These are phyloP conservation scores for Fusarium mundagurra DNA, from an alignment of 2,329 filamentous ascomycete genomes.

Conservation along the genomic window DNA sequence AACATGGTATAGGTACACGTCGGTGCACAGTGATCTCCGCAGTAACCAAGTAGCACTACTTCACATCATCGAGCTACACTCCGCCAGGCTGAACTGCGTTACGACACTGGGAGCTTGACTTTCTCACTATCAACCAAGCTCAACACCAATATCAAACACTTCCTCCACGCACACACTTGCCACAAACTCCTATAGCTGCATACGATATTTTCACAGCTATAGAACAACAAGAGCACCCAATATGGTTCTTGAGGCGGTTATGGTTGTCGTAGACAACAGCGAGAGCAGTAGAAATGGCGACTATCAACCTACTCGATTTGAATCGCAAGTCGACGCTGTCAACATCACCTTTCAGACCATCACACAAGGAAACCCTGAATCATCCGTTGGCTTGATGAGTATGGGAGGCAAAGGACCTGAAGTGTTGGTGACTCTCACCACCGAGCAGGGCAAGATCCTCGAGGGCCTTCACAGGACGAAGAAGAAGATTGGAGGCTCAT, in stretches of 20 bases:
- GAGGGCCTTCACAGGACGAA: slow-evolving; percentile 89
- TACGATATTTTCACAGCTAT: background rate
- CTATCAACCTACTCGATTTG: slow-evolving; percentile 89
- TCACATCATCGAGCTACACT: slow-evolving; percentile 29
- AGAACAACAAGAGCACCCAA: slow-evolving; percentile 58
- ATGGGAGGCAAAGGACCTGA: slow-evolving; percentile 99
- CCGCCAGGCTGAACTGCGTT: slow-evolving; percentile 59
- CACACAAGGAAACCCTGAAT: slow-evolving; percentile 94
- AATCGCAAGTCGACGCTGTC: slow-evolving; percentile 94
- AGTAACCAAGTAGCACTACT: slow-evolving; percentile 38
- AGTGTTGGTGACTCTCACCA: slow-evolving; percentile 94
- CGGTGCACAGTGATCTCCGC: background rate
- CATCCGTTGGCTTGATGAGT: slow-evolving; percentile 96
- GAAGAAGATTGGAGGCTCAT: slow-evolving; percentile 88
- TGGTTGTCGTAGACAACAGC: slow-evolving; percentile 99
- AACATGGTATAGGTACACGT: slow-evolving; percentile 33
- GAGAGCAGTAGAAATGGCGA: slow-evolving; percentile 98
- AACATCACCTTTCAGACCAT: slow-evolving; percentile 96
- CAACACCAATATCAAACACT: slow-evolving; percentile 23
- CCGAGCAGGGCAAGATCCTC: slow-evolving; percentile 94
- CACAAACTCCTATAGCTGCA: slow-evolving; percentile 3
- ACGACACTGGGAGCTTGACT: slow-evolving; percentile 51
- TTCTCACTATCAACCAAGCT: slow-evolving; percentile 42
- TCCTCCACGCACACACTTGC: background rate
- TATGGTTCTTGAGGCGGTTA: slow-evolving; percentile 99